A percentile compares a stretch with the other conserved stretches of the same genome.
phyloP scores from a whole-genome alignment of 2,329 filamentous ascomycete species.

The Helminthosporium solani region DNA sequence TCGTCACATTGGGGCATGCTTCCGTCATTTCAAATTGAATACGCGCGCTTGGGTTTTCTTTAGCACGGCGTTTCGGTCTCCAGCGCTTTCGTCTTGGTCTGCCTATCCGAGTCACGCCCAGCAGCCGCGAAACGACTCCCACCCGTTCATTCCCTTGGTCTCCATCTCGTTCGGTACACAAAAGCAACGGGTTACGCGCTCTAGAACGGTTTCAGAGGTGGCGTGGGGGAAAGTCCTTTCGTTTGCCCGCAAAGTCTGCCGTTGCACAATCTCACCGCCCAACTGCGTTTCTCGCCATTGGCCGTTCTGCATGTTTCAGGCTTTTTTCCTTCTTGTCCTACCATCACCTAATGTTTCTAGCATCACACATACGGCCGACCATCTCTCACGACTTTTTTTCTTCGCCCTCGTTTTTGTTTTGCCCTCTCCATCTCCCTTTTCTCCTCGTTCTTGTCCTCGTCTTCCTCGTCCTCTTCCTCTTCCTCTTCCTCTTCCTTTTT shows the following conservation, averaged over 20 bases:
- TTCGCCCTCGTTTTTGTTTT: not conserved
- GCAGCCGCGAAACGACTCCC: slow-evolving; percentile 25
- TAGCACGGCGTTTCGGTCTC: slow-evolving; percentile 41
- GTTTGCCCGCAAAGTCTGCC: slow-evolving; percentile 6
- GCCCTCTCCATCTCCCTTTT: slow-evolving; percentile 22
- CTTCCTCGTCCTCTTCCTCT: slow-evolving; percentile 1
- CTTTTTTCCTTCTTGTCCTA: slow-evolving; percentile 22
- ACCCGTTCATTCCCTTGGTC: slow-evolving; percentile 22
- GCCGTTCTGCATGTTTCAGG: slow-evolving; percentile 17
- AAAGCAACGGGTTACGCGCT: slow-evolving; percentile 34
- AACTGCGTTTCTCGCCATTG: slow-evolving; percentile 13
- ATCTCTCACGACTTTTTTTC: not conserved
- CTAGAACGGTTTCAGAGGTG: slow-evolving; percentile 33
- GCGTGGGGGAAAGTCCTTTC: slow-evolving; percentile 25
- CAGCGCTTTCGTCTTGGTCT: slow-evolving; percentile 16
- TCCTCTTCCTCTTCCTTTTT: slow-evolving; percentile 21
- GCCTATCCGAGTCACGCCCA: slow-evolving; percentile 12
- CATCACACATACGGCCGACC: not conserved
- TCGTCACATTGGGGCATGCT: slow-evolving; percentile 1
- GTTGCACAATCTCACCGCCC: slow-evolving; percentile 13
- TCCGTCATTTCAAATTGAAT: slow-evolving; percentile 6
- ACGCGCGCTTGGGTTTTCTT: slow-evolving; percentile 26
- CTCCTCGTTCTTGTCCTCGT: slow-evolving; percentile 5
- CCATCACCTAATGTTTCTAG: slow-evolving; percentile 19
- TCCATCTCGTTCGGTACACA: slow-evolving; percentile 27